A percentile compares a stretch with the other conserved stretches of the same genome.
These are phyloP conservation scores for Balamuthia mandrillaris DNA, from an alignment of 208 protist genomes.

Conservation along the genomic window DNA sequence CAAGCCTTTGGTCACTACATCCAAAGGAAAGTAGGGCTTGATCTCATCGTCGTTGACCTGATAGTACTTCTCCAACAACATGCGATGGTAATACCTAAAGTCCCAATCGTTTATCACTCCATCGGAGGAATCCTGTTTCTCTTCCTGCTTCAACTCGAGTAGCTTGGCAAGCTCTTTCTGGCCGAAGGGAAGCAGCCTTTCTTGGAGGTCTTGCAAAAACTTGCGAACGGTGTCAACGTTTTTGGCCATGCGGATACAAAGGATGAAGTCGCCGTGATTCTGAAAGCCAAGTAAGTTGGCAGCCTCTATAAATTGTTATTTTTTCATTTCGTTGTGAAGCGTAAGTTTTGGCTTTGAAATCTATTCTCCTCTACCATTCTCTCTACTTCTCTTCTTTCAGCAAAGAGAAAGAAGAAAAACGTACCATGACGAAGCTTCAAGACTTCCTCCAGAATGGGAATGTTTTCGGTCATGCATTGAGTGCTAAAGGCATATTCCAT, in stretches of 20 bases:
- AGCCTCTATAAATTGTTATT: slow-evolving; percentile 10
- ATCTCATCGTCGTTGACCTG: slow-evolving; percentile 61
- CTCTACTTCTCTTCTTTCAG: too few relatives aligned
- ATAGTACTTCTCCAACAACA: slow-evolving; percentile 43
- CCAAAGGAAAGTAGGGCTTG: slow-evolving; percentile 61
- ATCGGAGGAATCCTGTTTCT: slow-evolving; percentile 42
- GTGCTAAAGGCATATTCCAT: slow-evolving; percentile 31
- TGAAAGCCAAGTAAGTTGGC: slow-evolving; percentile 46
- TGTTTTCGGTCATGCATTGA: slow-evolving; percentile 53
- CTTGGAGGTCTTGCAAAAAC: slow-evolving; percentile 38
- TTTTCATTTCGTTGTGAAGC: too few relatives aligned
- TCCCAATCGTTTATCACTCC: slow-evolving; percentile 55
- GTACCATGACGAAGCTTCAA: neutral
- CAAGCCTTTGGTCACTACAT: slow-evolving; percentile 38
- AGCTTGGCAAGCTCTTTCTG: slow-evolving; percentile 27
- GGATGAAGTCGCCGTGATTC: slow-evolving; percentile 45
- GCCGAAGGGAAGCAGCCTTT: slow-evolving; percentile 35
- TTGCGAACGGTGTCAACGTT: neutral
- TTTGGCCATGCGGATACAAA: slow-evolving; percentile 56
- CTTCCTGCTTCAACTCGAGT: slow-evolving; percentile 55
- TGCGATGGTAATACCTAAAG: slow-evolving; percentile 43
- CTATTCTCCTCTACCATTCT: too few relatives aligned
- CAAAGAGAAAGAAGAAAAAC: neutral
- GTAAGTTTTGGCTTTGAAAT: too few relatives aligned
- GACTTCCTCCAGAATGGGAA: slow-evolving; percentile 46